phyloP scores from a whole-genome alignment of 2,329 filamentous ascomycete genomes.

The Sarocladium kiliense region DNA sequence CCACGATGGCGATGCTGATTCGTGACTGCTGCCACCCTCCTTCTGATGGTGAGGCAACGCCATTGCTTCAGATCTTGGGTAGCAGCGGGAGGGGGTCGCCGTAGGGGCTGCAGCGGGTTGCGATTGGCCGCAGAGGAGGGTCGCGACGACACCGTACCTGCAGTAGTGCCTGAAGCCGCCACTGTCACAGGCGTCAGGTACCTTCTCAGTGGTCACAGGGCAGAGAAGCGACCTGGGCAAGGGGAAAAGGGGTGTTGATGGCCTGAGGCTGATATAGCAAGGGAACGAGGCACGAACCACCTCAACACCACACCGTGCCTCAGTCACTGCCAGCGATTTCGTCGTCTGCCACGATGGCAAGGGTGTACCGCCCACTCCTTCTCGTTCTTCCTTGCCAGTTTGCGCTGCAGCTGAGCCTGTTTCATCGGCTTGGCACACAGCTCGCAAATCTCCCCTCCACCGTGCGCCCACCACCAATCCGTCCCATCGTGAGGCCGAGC shows the following conservation, averaged over 20 bases:
- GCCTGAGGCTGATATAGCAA: background rate
- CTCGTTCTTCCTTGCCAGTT: too few relatives aligned
- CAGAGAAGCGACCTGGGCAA: too few relatives aligned
- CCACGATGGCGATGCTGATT: background rate
- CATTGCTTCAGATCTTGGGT: conserved; percentile 8
- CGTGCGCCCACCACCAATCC: background rate
- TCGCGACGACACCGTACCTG: background rate
- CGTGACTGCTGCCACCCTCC: background rate
- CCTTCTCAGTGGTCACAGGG: too few relatives aligned
- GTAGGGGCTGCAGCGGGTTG: background rate
- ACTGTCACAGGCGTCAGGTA: background rate
- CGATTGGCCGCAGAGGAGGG: background rate
- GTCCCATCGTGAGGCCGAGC: background rate
- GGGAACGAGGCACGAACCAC: background rate
- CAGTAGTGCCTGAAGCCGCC: background rate
- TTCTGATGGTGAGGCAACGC: conserved; percentile 5
- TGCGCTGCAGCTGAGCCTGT: too few relatives aligned
- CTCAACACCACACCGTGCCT: background rate
- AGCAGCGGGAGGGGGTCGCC: background rate
- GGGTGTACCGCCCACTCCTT: too few relatives aligned
- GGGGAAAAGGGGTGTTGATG: background rate
- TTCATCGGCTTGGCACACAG: background rate
- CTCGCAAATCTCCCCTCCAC: background rate
- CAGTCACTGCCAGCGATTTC: background rate
- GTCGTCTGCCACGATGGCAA: too few relatives aligned